Percentiles rank a stretch among this genome's conserved stretches.
phyloP scores from a whole-genome alignment of 495 filamentous ascomycete species.

The Stereocaulon alpinum region DNA sequence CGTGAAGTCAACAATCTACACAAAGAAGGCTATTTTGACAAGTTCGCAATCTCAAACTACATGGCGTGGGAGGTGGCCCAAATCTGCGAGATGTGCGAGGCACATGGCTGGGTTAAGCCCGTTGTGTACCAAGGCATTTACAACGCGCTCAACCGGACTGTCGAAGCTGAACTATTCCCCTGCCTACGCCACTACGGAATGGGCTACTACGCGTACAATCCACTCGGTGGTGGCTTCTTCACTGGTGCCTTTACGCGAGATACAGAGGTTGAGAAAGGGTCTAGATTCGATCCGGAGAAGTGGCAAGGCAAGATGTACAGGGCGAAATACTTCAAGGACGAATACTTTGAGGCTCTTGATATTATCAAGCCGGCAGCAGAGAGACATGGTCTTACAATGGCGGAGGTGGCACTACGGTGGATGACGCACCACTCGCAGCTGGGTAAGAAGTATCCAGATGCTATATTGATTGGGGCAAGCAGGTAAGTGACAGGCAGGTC shows the following conservation, averaged over 20 bases:
- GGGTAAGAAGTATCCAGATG: slow-evolving; percentile 34
- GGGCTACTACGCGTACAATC: slow-evolving; percentile 40
- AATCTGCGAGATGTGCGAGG: slow-evolving; percentile 39
- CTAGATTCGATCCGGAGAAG: slow-evolving; percentile 34
- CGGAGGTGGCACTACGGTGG: slow-evolving; percentile 42
- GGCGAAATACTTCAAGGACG: slow-evolving; percentile 37
- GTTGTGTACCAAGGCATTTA: slow-evolving; percentile 58
- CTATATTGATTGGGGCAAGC: slow-evolving; percentile 46
- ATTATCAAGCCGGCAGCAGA: slow-evolving; percentile 34
- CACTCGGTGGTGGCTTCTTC: slow-evolving; percentile 42
- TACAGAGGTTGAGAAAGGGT: slow-evolving; percentile 30
- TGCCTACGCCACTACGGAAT: slow-evolving; percentile 44
- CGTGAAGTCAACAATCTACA: slow-evolving; percentile 38
- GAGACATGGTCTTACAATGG: slow-evolving; percentile 34
- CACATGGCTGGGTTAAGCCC: slow-evolving; percentile 48
- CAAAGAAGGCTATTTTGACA: slow-evolving; percentile 36
- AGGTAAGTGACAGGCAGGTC: slow-evolving; percentile 14
- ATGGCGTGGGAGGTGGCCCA: slow-evolving; percentile 40
- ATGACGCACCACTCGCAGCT: slow-evolving; percentile 35
- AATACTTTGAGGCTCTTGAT: slow-evolving; percentile 39
- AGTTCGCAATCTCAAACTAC: slow-evolving; percentile 43
- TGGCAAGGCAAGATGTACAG: slow-evolving; percentile 33
- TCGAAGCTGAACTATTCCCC: slow-evolving; percentile 43
- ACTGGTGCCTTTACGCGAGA: slow-evolving; percentile 25
- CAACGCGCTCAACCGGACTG: slow-evolving; percentile 47